Evolutionary conservation across 352 stramenopile species (phyloP).

Genomic region (Phytopythium vexans): DNA sequence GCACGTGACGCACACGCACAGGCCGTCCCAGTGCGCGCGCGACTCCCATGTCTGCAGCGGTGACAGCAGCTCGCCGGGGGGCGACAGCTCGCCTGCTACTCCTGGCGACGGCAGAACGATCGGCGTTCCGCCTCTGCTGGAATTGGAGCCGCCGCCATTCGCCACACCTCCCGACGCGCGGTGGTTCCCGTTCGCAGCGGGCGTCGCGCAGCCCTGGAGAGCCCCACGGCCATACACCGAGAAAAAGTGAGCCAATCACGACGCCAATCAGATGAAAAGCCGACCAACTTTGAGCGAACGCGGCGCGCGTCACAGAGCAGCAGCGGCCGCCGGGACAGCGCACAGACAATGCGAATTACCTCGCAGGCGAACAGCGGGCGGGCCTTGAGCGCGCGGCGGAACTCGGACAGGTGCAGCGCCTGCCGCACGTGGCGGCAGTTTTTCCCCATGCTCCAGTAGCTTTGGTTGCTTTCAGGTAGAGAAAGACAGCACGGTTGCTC

Average conservation of each 20-base stretch:
- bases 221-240: not conserved
- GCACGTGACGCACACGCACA: constrained; percentile 58
- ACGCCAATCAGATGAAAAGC: no score
- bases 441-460: constrained; percentile 31
- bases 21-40: constrained; percentile 26
- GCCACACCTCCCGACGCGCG: constrained; percentile 7
- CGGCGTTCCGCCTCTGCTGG: not conserved
- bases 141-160: constrained; percentile 7
- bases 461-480: not conserved
- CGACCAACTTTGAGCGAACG: no score
- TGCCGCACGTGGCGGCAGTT: constrained; percentile 57
- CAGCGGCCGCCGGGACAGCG: not conserved
- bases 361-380: constrained; percentile 39
- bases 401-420: constrained; percentile 41
- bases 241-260: not conserved
- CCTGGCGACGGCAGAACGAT: not conserved
- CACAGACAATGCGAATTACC: constrained; percentile 11
- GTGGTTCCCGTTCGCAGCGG: constrained; percentile 13
- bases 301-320: no score
- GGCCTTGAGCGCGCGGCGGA: constrained; percentile 51
- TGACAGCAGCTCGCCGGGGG: not conserved
- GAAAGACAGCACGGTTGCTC: no score
- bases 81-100: not conserved
- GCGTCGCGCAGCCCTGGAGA: constrained; percentile 18
- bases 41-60: constrained; percentile 31